Conservation (phyloP, 306 rosid species). For the Acmispon strigosus region DNA sequence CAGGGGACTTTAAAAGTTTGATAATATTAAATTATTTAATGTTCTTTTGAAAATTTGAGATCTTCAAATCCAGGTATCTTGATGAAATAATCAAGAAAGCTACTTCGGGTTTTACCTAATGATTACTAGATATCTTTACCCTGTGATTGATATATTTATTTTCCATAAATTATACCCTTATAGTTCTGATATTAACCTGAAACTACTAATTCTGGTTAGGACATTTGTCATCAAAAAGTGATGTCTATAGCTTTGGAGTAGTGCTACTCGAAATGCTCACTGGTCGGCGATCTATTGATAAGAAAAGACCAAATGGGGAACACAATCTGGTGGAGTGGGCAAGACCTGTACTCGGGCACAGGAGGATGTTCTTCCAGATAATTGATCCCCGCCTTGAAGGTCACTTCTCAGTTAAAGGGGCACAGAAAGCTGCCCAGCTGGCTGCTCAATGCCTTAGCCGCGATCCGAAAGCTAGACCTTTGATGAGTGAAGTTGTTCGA, state of each 20-base stretch:
- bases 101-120: not conserved
- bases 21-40: not conserved
- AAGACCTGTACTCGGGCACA: slow-evolving; percentile 67
- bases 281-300: slow-evolving; percentile 87
- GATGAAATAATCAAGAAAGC: not conserved
- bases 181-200: slow-evolving; percentile 3
- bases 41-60: not conserved
- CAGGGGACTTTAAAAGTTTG: not conserved
- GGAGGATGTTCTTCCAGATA: slow-evolving; percentile 62
- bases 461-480: slow-evolving; percentile 84
- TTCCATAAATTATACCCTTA: not conserved
- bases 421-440: slow-evolving; percentile 66
- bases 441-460: slow-evolving; percentile 84
- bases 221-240: slow-evolving; percentile 88
- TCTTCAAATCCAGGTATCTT: not conserved
- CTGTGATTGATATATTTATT: not conserved
- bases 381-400: slow-evolving; percentile 94
- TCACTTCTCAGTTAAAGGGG: slow-evolving; percentile 85
- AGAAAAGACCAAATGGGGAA: slow-evolving; percentile 88
- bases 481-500: slow-evolving; percentile 77
- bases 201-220: slow-evolving; percentile 40
- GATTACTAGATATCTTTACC: not conserved
- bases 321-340: slow-evolving; percentile 96
- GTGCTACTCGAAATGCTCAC: slow-evolving; percentile 90
- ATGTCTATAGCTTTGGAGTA: slow-evolving; percentile 95